These are phyloP conservation scores for Dysphania ambrosioides DNA, from an alignment of 148 eudicot genomes.

Conservation along the genomic window DNA sequence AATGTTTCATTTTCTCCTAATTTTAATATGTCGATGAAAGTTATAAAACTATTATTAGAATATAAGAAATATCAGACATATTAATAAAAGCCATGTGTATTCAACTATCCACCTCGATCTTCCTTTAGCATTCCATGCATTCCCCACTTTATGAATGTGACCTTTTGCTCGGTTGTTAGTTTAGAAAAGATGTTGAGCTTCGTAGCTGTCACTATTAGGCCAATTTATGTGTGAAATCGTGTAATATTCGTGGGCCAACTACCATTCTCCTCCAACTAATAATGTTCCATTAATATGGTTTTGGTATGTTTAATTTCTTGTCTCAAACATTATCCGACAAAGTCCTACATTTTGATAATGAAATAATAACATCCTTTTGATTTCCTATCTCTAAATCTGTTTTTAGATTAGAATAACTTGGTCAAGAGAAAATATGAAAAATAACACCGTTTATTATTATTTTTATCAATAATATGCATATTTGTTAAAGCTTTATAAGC, in stretches of 20 bases:
- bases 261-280: neutral
- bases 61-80: too few relatives aligned
- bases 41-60: neutral
- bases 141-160: neutral
- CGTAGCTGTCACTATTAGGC: slow-evolving; percentile 8
- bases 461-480: too few relatives aligned
- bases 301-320: neutral
- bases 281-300: neutral
- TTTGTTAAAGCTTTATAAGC: too few relatives aligned
- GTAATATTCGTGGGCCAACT: neutral
- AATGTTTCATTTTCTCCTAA: too few relatives aligned
- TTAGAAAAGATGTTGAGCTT: neutral
- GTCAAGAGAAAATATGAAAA: too few relatives aligned
- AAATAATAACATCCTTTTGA: too few relatives aligned
- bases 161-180: neutral
- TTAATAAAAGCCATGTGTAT: slow-evolving; percentile 8
- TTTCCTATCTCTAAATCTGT: too few relatives aligned
- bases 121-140: neutral
- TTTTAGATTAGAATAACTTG: too few relatives aligned
- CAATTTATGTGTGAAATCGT: neutral
- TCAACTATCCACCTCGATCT: neutral
- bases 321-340: neutral
- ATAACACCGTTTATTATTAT: too few relatives aligned
- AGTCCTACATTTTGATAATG: neutral
- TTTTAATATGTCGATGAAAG: neutral